Evolutionary conservation across 2,329 filamentous ascomycete species (phyloP).

Genomic region (Leptographium procerum): DNA sequence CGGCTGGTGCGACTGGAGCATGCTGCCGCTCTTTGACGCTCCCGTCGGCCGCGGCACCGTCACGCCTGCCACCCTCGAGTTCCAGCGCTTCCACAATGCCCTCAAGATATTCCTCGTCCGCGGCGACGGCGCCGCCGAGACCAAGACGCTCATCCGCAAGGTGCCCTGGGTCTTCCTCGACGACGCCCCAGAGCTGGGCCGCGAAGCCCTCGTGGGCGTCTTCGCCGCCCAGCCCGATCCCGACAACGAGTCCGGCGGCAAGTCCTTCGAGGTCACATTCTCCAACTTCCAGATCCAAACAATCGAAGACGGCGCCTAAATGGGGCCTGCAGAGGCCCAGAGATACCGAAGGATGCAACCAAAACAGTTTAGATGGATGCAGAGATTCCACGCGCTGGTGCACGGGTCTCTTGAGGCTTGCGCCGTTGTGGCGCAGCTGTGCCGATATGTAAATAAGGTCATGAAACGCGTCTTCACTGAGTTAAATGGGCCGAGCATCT

Average conservation of each 20-base stretch:
- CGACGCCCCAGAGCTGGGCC: conserved; percentile 2
- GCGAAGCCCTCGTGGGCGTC: conserved; percentile 7
- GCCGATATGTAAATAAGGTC: too few relatives aligned
- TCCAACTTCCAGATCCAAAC: not conserved
- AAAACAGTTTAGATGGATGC: not conserved
- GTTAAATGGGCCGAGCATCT: too few relatives aligned
- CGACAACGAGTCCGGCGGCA: conserved; percentile 3
- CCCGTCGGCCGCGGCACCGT: not conserved
- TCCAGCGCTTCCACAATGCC: conserved; percentile 9
- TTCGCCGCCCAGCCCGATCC: conserved; percentile 11
- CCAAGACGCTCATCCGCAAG: conserved; percentile 7
- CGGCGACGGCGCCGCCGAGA: not conserved
- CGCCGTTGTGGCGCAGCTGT: too few relatives aligned
- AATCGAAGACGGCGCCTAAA: not conserved
- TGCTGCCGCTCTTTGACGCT: conserved; percentile 8
- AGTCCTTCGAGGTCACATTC: not conserved
- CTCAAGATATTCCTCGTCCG: conserved; percentile 7
- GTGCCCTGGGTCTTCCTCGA: conserved; percentile 13
- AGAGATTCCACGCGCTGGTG: too few relatives aligned
- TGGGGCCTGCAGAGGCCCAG: not conserved
- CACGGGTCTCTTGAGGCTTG: too few relatives aligned
- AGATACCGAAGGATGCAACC: not conserved
- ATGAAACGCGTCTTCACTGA: too few relatives aligned
- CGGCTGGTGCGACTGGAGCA: conserved; percentile 12
- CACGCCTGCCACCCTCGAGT: conserved; percentile 3